A percentile compares a stretch with the other conserved stretches of the same genome.
These are phyloP conservation scores for Fomitopsis pinicola DNA, from an alignment of 1,284 basidiomycete genomes.

Conservation along the genomic window DNA sequence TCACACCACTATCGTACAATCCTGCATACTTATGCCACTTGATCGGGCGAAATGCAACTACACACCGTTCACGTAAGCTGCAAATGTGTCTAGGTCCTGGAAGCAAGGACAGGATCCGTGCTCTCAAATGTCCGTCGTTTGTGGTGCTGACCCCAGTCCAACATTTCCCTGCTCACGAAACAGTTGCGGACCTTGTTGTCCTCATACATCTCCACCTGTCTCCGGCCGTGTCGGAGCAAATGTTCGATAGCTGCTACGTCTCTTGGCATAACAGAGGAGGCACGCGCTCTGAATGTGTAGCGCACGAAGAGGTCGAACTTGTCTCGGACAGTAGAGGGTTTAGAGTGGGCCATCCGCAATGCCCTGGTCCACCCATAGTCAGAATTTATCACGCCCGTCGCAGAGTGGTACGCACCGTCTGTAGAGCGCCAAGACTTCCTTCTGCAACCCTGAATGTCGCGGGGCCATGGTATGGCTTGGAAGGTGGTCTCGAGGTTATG, in stretches of 20 bases:
- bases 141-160: slow-evolving; percentile 46
- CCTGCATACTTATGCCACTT: not conserved
- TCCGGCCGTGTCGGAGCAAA: slow-evolving; percentile 57
- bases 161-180: slow-evolving; percentile 65
- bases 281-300: slow-evolving; percentile 63
- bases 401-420: slow-evolving; percentile 42
- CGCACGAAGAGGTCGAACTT: slow-evolving; percentile 67
- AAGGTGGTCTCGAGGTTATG: not conserved
- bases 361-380: slow-evolving; percentile 40
- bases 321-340: slow-evolving; percentile 50
- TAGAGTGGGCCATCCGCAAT: slow-evolving; percentile 65
- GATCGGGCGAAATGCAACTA: not conserved
- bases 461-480: slow-evolving; percentile 13
- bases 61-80: not conserved
- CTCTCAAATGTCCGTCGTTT: slow-evolving; percentile 1
- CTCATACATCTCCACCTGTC: slow-evolving; percentile 68
- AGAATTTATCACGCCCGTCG: not conserved
- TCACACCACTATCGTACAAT: not conserved
- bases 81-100: too few relatives aligned
- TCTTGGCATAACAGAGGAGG: slow-evolving; percentile 53
- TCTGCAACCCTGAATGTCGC: slow-evolving; percentile 59
- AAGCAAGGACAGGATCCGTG: not conserved
- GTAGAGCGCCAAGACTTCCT: slow-evolving; percentile 68
- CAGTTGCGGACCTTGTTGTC: slow-evolving; percentile 63
- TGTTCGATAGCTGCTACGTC: slow-evolving; percentile 69